Percentiles rank a stretch among this genome's conserved stretches.
Evolutionary conservation across 441 rosid genomes (phyloP).

Genomic region (Gossypium gossypioides): DNA sequence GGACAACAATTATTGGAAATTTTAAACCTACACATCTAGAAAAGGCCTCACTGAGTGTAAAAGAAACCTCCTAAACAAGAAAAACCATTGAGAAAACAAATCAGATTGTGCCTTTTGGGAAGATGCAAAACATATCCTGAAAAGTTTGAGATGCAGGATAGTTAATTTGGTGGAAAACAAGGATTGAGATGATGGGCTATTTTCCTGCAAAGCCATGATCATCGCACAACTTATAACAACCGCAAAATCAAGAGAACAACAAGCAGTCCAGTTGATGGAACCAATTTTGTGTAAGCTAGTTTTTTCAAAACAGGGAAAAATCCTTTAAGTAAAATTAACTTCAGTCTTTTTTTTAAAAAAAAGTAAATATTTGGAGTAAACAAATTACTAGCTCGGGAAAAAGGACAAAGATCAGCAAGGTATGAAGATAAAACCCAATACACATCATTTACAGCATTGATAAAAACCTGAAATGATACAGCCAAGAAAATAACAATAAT

Average conservation of each 20-base stretch:
- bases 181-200: background rate
- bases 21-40: background rate
- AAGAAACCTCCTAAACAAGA: background rate
- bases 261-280: background rate
- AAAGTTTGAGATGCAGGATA: background rate
- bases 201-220: background rate
- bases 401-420: background rate
- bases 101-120: background rate
- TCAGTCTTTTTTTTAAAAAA: background rate
- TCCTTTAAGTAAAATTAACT: background rate
- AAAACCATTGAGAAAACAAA: background rate
- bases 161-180: background rate
- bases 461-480: background rate
- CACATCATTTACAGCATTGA: background rate
- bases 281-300: background rate
- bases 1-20: background rate
- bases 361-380: background rate
- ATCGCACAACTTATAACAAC: background rate
- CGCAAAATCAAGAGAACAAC: background rate
- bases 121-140: background rate
- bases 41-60: background rate
- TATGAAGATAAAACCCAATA: background rate
- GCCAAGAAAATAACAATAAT: slow-evolving; percentile 11
- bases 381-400: background rate
- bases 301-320: background rate